Percentiles rank a stretch among this genome's conserved stretches.
phyloP scores from a whole-genome alignment of 73 alveolate species.

The Blepharisma japonicum region DNA sequence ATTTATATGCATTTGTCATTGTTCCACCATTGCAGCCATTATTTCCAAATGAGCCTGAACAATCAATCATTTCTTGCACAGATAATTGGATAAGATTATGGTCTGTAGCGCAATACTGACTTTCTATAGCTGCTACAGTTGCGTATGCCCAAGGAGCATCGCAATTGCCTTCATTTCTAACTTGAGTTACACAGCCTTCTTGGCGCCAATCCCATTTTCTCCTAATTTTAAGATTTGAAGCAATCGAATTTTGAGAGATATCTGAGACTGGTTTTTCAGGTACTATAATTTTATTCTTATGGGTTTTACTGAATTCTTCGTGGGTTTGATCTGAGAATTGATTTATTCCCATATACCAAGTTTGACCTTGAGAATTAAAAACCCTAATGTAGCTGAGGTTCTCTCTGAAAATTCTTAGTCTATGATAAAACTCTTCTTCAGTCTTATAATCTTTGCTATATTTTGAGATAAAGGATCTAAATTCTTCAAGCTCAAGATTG shows the following conservation, averaged over 20 bases:
- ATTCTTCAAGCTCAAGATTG: too few species aligned
- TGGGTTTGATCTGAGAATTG: not conserved
- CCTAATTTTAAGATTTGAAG: too few species aligned
- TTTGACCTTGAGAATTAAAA: not conserved
- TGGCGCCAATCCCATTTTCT: conserved; percentile 36
- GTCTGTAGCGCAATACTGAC: conserved; percentile 11
- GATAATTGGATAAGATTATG: not conserved
- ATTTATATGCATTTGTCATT: too few species aligned
- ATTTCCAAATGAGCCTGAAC: conserved; percentile 29
- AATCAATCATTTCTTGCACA: conserved; percentile 38
- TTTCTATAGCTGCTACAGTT: conserved; percentile 47
- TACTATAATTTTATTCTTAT: too few species aligned
- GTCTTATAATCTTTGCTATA: not conserved
- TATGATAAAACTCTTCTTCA: not conserved
- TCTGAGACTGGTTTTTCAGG: too few species aligned
- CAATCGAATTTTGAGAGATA: too few species aligned
- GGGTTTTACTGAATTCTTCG: not conserved
- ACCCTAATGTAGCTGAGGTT: not conserved
- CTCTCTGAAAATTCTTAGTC: not conserved
- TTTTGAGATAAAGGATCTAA: too few species aligned
- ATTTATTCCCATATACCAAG: not conserved
- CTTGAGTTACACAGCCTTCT: conserved; percentile 33
- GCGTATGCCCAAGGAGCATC: conserved; percentile 59
- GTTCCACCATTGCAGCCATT: not conserved
- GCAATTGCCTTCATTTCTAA: conserved; percentile 48